phyloP scores from a whole-genome alignment of 495 filamentous ascomycete species.

The Tuber calosporum region DNA sequence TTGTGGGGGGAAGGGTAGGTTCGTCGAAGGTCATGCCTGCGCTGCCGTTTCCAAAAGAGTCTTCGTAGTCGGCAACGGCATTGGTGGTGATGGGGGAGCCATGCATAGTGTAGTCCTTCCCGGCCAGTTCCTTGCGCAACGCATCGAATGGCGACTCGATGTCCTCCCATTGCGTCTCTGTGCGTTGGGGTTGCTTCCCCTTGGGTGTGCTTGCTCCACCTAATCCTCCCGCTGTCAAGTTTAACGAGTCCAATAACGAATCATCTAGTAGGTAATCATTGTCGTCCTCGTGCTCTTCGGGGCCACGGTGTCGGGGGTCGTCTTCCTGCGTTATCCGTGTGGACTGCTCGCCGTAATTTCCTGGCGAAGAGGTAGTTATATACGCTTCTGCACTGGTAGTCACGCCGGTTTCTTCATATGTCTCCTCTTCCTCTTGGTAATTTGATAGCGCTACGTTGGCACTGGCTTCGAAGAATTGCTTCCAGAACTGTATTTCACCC shows the following conservation, averaged over 20 bases:
- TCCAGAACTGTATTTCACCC: conserved; percentile 74
- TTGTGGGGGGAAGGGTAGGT: conserved; percentile 23
- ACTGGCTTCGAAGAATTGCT: conserved; percentile 97
- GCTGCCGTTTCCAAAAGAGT: not conserved
- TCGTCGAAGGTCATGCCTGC: conserved; percentile 7
- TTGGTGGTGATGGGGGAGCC: conserved; percentile 47
- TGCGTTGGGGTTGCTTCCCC: conserved; percentile 45
- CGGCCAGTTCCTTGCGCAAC: conserved; percentile 34
- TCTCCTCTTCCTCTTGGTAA: conserved; percentile 69
- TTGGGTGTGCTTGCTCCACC: conserved; percentile 52
- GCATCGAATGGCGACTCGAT: conserved; percentile 62
- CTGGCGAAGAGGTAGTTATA: conserved; percentile 41
- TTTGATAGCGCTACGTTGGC: conserved; percentile 96
- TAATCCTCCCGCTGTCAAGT: conserved; percentile 38
- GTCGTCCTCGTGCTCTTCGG: conserved; percentile 40
- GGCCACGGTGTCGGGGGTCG: conserved; percentile 31
- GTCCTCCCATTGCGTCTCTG: conserved; percentile 51
- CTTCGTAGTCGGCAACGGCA: not conserved
- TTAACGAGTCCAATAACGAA: conserved; percentile 50
- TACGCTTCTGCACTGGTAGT: conserved; percentile 43
- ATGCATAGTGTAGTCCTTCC: conserved; percentile 34
- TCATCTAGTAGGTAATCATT: conserved; percentile 54
- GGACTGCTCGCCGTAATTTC: conserved; percentile 42
- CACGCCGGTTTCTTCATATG: conserved; percentile 46
- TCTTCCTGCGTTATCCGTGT: conserved; percentile 40